Evolutionary conservation across 345 rosid species (phyloP).

Genomic region (Eucalyptus cloeziana): DNA sequence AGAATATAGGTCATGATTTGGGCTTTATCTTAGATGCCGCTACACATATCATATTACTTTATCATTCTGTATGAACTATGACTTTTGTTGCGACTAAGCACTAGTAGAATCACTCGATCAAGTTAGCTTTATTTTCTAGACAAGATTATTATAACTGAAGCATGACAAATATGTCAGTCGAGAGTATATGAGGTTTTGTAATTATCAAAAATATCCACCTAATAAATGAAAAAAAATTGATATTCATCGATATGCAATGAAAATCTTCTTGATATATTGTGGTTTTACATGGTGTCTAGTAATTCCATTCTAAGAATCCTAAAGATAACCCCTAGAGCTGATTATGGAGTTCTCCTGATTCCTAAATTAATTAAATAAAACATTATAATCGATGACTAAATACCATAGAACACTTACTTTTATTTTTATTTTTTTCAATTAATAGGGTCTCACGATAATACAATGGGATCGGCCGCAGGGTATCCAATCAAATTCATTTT

Average conservation of each 20-base stretch:
- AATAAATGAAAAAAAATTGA: not conserved
- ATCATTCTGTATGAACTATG: too few relatives aligned
- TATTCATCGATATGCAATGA: not conserved
- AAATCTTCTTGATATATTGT: not conserved
- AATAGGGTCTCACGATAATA: not conserved
- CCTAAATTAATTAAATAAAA: not conserved
- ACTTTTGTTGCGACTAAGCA: too few relatives aligned
- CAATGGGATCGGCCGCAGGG: not conserved
- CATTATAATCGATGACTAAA: not conserved
- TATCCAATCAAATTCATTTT: not conserved
- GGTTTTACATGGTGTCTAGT: not conserved
- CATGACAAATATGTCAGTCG: not conserved
- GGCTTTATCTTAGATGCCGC: too few relatives aligned
- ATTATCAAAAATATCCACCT: accelerated
- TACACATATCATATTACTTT: too few relatives aligned
- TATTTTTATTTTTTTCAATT: not conserved
- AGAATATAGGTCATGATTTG: too few relatives aligned
- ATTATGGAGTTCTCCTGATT: not conserved
- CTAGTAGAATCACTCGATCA: too few relatives aligned
- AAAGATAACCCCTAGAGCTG: not conserved
- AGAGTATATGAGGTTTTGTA: not conserved
- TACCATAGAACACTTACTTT: not conserved
- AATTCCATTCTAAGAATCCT: not conserved
- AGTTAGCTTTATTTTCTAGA: too few relatives aligned
- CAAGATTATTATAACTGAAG: too few relatives aligned